These are phyloP conservation scores for Aspergillus brunneoviolaceus DNA, from an alignment of 2,329 filamentous ascomycete genomes.

Conservation along the genomic window DNA sequence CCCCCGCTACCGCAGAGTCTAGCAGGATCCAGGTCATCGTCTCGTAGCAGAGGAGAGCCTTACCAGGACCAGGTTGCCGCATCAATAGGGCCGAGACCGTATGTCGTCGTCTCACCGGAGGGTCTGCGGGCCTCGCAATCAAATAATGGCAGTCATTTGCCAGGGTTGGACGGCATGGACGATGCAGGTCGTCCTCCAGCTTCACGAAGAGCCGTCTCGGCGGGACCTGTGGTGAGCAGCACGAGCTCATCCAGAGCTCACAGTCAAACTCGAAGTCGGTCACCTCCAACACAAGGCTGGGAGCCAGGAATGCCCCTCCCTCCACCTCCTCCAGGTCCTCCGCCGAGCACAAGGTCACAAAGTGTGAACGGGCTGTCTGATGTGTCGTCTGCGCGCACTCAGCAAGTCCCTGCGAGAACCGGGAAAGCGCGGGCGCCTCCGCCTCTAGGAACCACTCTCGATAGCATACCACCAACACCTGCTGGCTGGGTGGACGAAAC, in stretches of 20 bases:
- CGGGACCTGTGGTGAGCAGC: slow-evolving; percentile 42
- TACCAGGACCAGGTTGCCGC: slow-evolving; percentile 24
- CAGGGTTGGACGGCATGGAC: slow-evolving; percentile 20
- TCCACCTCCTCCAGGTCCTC: slow-evolving; percentile 48
- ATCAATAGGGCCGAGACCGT: slow-evolving; percentile 19
- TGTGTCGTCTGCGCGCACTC: slow-evolving; percentile 28
- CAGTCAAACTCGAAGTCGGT: slow-evolving; percentile 35
- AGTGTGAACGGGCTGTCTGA: slow-evolving; percentile 39
- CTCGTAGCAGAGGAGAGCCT: slow-evolving; percentile 29
- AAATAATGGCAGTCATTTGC: slow-evolving; percentile 15
- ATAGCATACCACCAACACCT: slow-evolving; percentile 46
- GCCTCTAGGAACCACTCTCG: slow-evolving; percentile 39
- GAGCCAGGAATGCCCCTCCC: slow-evolving; percentile 49
- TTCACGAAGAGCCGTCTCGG: slow-evolving; percentile 47
- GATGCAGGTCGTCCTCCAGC: slow-evolving; percentile 35
- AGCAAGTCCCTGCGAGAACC: slow-evolving; percentile 23
- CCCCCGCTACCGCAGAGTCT: slow-evolving; percentile 35
- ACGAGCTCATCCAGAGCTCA: slow-evolving; percentile 32
- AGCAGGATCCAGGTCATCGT: slow-evolving; percentile 34
- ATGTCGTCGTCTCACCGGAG: slow-evolving; percentile 25
- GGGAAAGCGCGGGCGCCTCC: slow-evolving; percentile 35
- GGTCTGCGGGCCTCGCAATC: slow-evolving; percentile 21
- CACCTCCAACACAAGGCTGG: slow-evolving; percentile 39
- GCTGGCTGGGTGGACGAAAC: slow-evolving; percentile 46
- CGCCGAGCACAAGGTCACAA: slow-evolving; percentile 41